A percentile compares a stretch with the other conserved stretches of the same genome.
Evolutionary conservation across 805 yeast genomes (phyloP).

Genomic region (Ogataea pini): DNA sequence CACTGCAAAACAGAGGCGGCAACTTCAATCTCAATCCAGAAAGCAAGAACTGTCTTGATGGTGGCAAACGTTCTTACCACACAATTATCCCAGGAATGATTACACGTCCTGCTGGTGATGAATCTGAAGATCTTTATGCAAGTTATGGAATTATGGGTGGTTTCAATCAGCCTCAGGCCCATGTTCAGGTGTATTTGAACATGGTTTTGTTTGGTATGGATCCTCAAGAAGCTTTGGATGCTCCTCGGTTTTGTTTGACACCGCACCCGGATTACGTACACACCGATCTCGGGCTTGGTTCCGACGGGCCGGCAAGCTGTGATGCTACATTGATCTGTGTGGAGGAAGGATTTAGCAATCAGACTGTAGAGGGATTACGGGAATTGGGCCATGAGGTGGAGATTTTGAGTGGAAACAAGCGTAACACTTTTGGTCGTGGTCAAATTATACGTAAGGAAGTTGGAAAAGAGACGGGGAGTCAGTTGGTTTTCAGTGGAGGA

Average conservation of each 20-base stretch:
- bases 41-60: slow-evolving; percentile 61
- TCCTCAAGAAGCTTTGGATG: slow-evolving; percentile 75
- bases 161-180: slow-evolving; percentile 84
- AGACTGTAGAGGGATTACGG: slow-evolving; percentile 46
- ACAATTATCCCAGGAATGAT: slow-evolving; percentile 84
- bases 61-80: slow-evolving; percentile 75
- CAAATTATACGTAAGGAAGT: slow-evolving; percentile 62
- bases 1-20: slow-evolving; percentile 74
- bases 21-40: slow-evolving; percentile 65
- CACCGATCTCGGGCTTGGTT: slow-evolving; percentile 56
- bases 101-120: slow-evolving; percentile 41
- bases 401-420: slow-evolving; percentile 41
- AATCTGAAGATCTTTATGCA: slow-evolving; percentile 54
- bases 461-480: slow-evolving; percentile 17
- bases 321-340: slow-evolving; percentile 58
- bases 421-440: slow-evolving; percentile 58
- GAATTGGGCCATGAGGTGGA: slow-evolving; percentile 59
- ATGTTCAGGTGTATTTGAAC: slow-evolving; percentile 73
- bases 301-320: slow-evolving; percentile 64
- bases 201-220: slow-evolving; percentile 59
- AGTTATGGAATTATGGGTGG: slow-evolving; percentile 73
- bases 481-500: slow-evolving; percentile 65
- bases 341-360: slow-evolving; percentile 62
- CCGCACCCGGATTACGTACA: slow-evolving; percentile 47
- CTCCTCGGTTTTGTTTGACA: slow-evolving; percentile 68